A percentile compares a stretch with the other conserved stretches of the same genome.
Evolutionary conservation across 257 asterid species (phyloP).

Genomic region (Eustoma russellianum): DNA sequence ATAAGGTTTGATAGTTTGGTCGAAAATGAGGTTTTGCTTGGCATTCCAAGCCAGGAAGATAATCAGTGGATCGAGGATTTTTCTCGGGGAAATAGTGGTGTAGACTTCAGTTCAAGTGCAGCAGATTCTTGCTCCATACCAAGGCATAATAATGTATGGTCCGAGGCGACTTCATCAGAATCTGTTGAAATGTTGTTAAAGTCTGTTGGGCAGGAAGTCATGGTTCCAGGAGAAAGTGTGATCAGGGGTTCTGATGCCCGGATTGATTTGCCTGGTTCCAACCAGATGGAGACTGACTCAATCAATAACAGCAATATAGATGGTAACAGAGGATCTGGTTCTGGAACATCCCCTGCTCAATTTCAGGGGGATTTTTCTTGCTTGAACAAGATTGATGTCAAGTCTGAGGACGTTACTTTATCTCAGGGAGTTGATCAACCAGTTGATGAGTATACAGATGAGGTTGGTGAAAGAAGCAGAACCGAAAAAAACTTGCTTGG

Average conservation of each 20-base stretch:
- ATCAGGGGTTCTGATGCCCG: conserved; percentile 39
- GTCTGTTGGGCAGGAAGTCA: conserved; percentile 94
- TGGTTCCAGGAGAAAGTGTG: conserved; percentile 51
- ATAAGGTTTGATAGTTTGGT: conserved; percentile 92
- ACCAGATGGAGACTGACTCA: conserved; percentile 25
- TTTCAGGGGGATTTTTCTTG: conserved; percentile 22
- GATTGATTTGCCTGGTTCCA: conserved; percentile 33
- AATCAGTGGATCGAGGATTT: conserved; percentile 97
- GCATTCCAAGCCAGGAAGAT: conserved; percentile 95
- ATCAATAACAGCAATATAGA: conserved; percentile 28
- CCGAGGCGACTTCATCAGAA: conserved; percentile 98
- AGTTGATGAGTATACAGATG: conserved; percentile 25
- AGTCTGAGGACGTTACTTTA: conserved; percentile 16
- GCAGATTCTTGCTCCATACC: conserved; percentile 83
- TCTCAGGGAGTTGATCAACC: conserved; percentile 22
- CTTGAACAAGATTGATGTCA: conserved; percentile 21
- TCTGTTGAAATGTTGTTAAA: conserved; percentile 94
- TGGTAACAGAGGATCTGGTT: conserved; percentile 17
- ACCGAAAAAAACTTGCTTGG: conserved; percentile 17
- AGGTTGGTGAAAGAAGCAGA: conserved; percentile 21
- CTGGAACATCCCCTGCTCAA: conserved; percentile 28
- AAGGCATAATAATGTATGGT: conserved; percentile 96
- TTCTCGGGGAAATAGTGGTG: conserved; percentile 77
- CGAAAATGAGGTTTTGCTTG: conserved; percentile 98
- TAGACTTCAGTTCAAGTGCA: conserved; percentile 76